Base-by-base conservation (phyloP, 1,284 basidiomycete species). In the Meira miltonrushii region DNA sequence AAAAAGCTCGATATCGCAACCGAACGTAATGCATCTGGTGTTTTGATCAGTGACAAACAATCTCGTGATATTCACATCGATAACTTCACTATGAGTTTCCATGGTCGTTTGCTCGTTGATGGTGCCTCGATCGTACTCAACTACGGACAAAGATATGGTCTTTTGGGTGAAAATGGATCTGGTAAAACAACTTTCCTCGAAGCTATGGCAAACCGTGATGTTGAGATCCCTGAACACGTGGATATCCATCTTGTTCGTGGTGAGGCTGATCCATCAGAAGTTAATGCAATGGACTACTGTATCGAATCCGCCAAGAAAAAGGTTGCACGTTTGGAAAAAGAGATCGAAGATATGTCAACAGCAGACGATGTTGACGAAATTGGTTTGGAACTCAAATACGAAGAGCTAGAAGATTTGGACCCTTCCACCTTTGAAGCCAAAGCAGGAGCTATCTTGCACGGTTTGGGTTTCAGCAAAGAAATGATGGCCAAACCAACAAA, bases 401-500 rank as follows among this genome's bases (percentile, higher is more conserved):
- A 98, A 80, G 92, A 96, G 80, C 85, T 98, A 49, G 94, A 98
- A 80, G 94, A 96, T 80, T 83, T 98, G 79, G 95, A 98, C 81
- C 94, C 94, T 2, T 84, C 80, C 65, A 96, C 92, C 5, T 98
- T 98, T 77, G 94, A 97, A 81, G 85, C 88, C 55, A 97, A 97
- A 82, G 94, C 95, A 4, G 90, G 89, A 61, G 89, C 89, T 70
- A 95, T 98, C 75, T 85, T 98, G 37, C 90, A 95, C 77, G 95
- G 94, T 87, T 86, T 98, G 44, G 94, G 94, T 23, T 98, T 98
- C 83, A 84, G 84, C 59, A 84, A 85, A 75, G 79, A 83, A 58
- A 97, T 97, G 94, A 96, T 97, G 93, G 85, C 84, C 79, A 91
- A 90, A 80, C 89, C 93, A 13, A 97, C 94, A 56, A 94, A 92